Evolutionary conservation across 2,329 filamentous ascomycete genomes (phyloP).

Genomic region (Pyrenochaeta sp.): DNA sequence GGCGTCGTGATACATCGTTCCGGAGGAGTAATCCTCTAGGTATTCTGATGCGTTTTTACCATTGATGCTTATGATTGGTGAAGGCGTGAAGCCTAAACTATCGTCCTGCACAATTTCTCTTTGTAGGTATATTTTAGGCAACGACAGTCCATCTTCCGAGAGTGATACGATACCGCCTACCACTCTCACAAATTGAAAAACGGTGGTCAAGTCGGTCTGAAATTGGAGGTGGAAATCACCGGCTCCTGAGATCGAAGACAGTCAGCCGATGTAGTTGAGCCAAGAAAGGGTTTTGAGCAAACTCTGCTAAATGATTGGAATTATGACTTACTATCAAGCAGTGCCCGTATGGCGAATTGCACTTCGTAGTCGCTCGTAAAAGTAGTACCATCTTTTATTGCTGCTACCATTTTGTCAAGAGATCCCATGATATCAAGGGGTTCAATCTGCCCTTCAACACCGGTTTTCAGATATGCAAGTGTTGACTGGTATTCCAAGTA

Average conservation of each 20-base stretch:
- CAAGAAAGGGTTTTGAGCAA: neutral
- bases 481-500: slow-evolving; percentile 40
- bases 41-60: slow-evolving; percentile 35
- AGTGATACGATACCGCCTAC: slow-evolving; percentile 38
- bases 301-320: too few relatives aligned
- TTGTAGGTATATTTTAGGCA: slow-evolving; percentile 38
- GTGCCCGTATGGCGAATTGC: slow-evolving; percentile 31
- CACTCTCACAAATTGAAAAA: slow-evolving; percentile 19
- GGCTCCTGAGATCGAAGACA: slow-evolving; percentile 8
- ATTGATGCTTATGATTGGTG: slow-evolving; percentile 42
- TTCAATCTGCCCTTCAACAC: slow-evolving; percentile 31
- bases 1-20: slow-evolving; percentile 30
- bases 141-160: slow-evolving; percentile 31
- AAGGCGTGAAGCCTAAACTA: slow-evolving; percentile 17
- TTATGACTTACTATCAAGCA: slow-evolving; percentile 20
- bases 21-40: slow-evolving; percentile 32
- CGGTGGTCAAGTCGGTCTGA: slow-evolving; percentile 26
- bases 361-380: slow-evolving; percentile 43
- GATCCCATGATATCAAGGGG: slow-evolving; percentile 27
- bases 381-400: slow-evolving; percentile 22
- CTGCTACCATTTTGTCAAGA: neutral
- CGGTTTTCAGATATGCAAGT: slow-evolving; percentile 39
- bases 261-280: neutral
- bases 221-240: slow-evolving; percentile 43
- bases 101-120: slow-evolving; percentile 19